These are phyloP conservation scores for Ilyonectria sp. DNA, from an alignment of 2,329 filamentous ascomycete species.

Conservation along the genomic window DNA sequence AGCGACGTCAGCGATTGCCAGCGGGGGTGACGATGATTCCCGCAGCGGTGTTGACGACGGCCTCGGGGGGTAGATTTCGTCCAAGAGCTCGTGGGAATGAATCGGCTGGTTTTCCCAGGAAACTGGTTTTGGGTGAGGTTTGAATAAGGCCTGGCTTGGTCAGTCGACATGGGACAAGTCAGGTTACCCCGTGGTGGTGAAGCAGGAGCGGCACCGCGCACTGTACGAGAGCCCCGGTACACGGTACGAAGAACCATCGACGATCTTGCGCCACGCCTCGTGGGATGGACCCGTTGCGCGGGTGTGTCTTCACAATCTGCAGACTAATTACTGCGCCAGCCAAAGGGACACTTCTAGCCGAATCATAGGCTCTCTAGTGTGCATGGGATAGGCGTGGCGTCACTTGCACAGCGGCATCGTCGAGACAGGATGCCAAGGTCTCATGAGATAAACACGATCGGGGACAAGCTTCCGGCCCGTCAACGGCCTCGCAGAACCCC, in stretches of 20 bases:
- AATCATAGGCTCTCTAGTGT: constrained; percentile 1
- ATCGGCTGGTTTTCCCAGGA: background rate
- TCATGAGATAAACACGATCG: background rate
- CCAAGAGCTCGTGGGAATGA: background rate
- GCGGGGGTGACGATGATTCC: constrained; percentile 6
- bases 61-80: background rate
- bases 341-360: constrained; percentile 7
- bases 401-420: background rate
- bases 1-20: background rate
- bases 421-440: background rate
- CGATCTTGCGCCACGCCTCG: constrained; percentile 21
- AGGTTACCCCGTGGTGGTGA: constrained; percentile 21
- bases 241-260: constrained; percentile 16
- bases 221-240: constrained; percentile 12
- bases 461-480: constrained; percentile 26
- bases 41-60: background rate
- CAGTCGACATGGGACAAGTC: constrained; percentile 25
- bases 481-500: constrained; percentile 18
- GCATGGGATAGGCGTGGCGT: constrained; percentile 2
- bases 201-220: constrained; percentile 10
- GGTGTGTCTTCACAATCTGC: background rate
- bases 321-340: constrained; percentile 1
- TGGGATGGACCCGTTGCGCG: constrained; percentile 7
- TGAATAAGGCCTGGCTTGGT: constrained; percentile 16
- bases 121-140: constrained; percentile 10